phyloP scores from a whole-genome alignment of 192 early-diverging fungal genomes.

The Coemansia sp. region DNA sequence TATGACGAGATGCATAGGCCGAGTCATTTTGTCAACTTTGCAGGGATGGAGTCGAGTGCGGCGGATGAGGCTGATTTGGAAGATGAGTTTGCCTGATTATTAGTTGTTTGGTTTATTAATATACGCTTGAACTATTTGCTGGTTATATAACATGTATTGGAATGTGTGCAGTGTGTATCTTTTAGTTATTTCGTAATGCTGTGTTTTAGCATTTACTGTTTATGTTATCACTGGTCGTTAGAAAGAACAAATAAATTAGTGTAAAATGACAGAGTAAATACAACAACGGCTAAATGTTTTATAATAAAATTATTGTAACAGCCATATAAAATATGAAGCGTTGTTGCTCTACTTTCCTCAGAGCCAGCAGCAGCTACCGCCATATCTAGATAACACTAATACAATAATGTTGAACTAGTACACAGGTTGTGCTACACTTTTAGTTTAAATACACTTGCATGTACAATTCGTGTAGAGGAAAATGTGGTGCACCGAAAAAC shows the following conservation, averaged over 20 bases:
- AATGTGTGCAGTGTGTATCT: not conserved
- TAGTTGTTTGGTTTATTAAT: not conserved
- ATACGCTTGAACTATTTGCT: too few species aligned
- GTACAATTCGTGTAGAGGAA: not conserved
- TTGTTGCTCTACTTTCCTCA: conserved; percentile 40
- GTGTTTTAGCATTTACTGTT: not conserved
- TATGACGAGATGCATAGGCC: conserved; percentile 96
- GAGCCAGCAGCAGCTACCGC: conserved; percentile 29
- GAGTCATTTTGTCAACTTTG: conserved; percentile 94
- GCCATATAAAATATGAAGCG: conserved; percentile 15
- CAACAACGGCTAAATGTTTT: too few species aligned
- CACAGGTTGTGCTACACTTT: not conserved
- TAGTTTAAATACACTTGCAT: not conserved
- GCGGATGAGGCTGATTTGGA: conserved; percentile 44
- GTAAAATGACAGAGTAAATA: not conserved
- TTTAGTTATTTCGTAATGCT: too few species aligned
- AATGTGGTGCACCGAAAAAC: too few species aligned
- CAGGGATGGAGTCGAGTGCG: conserved; percentile 58
- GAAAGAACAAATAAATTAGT: not conserved
- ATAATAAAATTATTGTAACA: too few species aligned
- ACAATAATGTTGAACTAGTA: not conserved
- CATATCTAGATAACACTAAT: conserved; percentile 14
- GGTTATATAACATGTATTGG: too few species aligned
- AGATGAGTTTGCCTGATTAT: conserved; percentile 50
- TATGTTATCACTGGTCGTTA: too few species aligned